These are phyloP conservation scores for Penicillium waksmanii DNA, from an alignment of 495 filamentous ascomycete species.

Conservation along the genomic window DNA sequence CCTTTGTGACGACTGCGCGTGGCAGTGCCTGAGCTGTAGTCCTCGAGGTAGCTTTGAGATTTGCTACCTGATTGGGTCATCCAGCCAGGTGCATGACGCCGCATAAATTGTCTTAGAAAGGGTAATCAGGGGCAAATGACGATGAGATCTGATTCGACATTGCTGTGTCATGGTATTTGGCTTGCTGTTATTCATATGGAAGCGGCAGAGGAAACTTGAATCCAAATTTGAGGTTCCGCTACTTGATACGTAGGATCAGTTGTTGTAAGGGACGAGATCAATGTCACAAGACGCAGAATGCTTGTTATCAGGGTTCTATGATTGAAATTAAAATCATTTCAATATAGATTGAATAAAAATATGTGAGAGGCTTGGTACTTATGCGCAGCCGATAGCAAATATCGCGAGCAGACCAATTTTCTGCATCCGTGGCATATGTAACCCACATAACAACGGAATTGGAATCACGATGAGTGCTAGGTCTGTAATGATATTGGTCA, in stretches of 20 bases:
- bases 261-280: conserved; percentile 24
- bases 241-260: conserved; percentile 24
- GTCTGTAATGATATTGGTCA: conserved; percentile 31
- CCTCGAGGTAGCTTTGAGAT: neutral
- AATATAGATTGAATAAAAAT: too few species aligned
- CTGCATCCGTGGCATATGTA: conserved; percentile 12
- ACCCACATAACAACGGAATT: neutral
- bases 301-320: conserved; percentile 31
- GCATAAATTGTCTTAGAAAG: conserved; percentile 28
- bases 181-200: neutral
- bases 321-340: neutral
- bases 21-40: neutral
- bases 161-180: conserved; percentile 4
- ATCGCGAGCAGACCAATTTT: conserved; percentile 26
- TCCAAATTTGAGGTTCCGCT: conserved; percentile 20
- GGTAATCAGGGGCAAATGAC: conserved; percentile 33
- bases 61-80: conserved; percentile 14
- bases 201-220: conserved; percentile 12
- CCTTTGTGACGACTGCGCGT: conserved; percentile 15
- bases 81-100: conserved; percentile 22
- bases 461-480: conserved; percentile 1
- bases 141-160: conserved; percentile 33
- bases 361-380: conserved; percentile 5
- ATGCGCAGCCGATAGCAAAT: conserved; percentile 32
- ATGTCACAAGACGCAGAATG: conserved; percentile 31